A percentile compares a stretch with the other conserved stretches of the same genome.
These are phyloP conservation scores for Phellinidium pouzarii DNA, from an alignment of 1,284 basidiomycete genomes.

Conservation along the genomic window DNA sequence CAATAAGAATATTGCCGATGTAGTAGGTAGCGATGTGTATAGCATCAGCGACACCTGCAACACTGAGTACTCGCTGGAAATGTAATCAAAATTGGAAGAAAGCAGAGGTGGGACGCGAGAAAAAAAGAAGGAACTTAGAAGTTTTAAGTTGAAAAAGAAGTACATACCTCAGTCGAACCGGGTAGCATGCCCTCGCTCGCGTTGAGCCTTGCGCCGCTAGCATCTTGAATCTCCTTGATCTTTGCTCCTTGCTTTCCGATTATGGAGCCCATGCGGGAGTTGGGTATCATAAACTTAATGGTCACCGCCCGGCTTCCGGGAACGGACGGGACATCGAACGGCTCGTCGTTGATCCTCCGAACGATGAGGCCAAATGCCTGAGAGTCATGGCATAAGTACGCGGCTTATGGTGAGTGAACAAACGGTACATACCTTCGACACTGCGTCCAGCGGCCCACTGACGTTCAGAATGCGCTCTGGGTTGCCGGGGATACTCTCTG, in stretches of 20 bases:
- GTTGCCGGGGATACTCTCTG: constrained; percentile 94
- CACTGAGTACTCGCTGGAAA: constrained; percentile 83
- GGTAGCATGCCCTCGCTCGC: constrained; percentile 98
- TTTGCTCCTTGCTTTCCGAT: constrained; percentile 97
- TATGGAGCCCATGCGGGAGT: constrained; percentile 98
- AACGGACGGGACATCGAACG: constrained; percentile 94
- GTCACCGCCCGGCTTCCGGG: constrained; percentile 97
- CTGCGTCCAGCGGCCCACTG: constrained; percentile 94
- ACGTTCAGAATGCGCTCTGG: constrained; percentile 98
- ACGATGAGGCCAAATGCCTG: constrained; percentile 99
- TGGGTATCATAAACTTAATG: constrained; percentile 99
- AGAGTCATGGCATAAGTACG: constrained; percentile 16
- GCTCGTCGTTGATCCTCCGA: constrained; percentile 98
- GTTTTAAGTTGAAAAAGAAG: constrained; percentile 13
- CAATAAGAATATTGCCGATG: constrained; percentile 94
- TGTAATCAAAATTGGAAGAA: constrained; percentile 2
- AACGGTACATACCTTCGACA: constrained; percentile 74
- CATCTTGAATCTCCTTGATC: constrained; percentile 99
- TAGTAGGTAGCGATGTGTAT: constrained; percentile 99
- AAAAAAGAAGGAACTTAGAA: too few species aligned
- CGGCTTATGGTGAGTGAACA: constrained; percentile 12
- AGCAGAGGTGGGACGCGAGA: too few species aligned
- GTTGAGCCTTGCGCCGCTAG: constrained; percentile 91
- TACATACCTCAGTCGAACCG: constrained; percentile 88
- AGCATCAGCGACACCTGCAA: constrained; percentile 98